Conservation (phyloP, 768 basidiomycete species). For the Xerocomellus intermedius region DNA sequence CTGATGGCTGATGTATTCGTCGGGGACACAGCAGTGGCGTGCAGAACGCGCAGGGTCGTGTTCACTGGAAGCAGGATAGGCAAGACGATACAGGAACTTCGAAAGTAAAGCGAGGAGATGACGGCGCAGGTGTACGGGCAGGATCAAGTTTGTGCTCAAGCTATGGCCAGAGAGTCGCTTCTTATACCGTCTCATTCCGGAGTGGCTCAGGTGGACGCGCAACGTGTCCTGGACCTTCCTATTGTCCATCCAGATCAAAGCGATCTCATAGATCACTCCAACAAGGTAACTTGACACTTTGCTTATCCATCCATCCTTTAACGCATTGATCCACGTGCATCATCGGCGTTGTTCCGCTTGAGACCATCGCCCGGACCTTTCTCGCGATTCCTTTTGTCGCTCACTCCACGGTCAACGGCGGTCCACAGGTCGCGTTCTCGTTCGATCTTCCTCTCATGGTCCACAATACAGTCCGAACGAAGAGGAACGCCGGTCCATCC, state of each 20-base stretch:
- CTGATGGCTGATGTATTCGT: neutral
- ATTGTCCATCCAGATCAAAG: neutral
- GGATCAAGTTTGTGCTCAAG: neutral
- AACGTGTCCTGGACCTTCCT: no score
- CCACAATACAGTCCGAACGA: no score
- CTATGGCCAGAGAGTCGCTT: neutral
- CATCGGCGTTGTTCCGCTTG: neutral
- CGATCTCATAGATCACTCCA: neutral
- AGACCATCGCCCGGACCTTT: neutral
- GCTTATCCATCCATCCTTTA: neutral
- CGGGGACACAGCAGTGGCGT: neutral
- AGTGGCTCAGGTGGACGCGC: neutral
- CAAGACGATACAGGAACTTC: neutral
- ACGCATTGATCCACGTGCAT: neutral
- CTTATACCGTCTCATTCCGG: conserved; percentile 1
- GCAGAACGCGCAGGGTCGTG: neutral
- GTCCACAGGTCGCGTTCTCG: neutral
- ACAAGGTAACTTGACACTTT: no score
- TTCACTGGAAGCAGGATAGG: neutral
- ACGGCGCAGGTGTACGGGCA: neutral
- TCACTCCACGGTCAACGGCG: neutral
- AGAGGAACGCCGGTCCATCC: neutral
- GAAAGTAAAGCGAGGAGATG: neutral
- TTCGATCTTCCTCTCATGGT: neutral
- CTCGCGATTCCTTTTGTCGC: neutral